These are phyloP conservation scores for Salix purpurea DNA, from an alignment of 345 rosid genomes.

Conservation along the genomic window DNA sequence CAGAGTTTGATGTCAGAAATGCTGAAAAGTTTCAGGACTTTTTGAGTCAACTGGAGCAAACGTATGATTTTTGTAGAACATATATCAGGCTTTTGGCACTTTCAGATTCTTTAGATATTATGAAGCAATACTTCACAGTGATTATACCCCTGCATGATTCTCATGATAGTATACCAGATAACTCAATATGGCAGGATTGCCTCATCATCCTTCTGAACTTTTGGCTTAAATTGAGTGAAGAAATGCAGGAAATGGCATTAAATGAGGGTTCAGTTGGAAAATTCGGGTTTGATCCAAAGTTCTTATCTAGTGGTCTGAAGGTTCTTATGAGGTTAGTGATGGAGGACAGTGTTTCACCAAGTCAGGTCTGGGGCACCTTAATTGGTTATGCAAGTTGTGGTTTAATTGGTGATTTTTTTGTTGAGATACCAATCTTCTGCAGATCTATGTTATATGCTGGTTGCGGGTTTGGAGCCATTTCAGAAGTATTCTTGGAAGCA, in stretches of 20 bases:
- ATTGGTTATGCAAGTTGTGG: conserved; percentile 47
- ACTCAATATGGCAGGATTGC: conserved; percentile 88
- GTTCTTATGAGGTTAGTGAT: conserved; percentile 64
- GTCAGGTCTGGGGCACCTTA: conserved; percentile 78
- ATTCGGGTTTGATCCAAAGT: conserved; percentile 45
- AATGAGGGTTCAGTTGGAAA: conserved; percentile 26
- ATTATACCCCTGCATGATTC: conserved; percentile 43
- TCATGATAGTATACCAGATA: conserved; percentile 56
- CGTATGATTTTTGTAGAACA: conserved; percentile 46
- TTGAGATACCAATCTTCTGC: conserved; percentile 55
- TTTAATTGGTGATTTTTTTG: conserved; percentile 43
- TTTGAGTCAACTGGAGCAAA: conserved; percentile 59
- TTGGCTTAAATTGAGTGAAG: conserved; percentile 72
- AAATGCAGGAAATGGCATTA: conserved; percentile 57
- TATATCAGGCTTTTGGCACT: conserved; percentile 62
- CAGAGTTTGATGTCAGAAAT: conserved; percentile 39
- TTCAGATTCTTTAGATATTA: conserved; percentile 55
- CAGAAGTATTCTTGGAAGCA: conserved; percentile 60
- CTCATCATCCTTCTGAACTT: conserved; percentile 74
- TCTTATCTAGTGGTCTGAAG: conserved; percentile 57
- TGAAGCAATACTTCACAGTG: conserved; percentile 52
- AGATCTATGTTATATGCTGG: conserved; percentile 82
- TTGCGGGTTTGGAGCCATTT: conserved; percentile 67
- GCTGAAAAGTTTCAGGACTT: conserved; percentile 68
- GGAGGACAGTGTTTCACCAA: conserved; percentile 88